Evolutionary conservation across 768 basidiomycete genomes (phyloP).

Genomic region (Suillus plorans): DNA sequence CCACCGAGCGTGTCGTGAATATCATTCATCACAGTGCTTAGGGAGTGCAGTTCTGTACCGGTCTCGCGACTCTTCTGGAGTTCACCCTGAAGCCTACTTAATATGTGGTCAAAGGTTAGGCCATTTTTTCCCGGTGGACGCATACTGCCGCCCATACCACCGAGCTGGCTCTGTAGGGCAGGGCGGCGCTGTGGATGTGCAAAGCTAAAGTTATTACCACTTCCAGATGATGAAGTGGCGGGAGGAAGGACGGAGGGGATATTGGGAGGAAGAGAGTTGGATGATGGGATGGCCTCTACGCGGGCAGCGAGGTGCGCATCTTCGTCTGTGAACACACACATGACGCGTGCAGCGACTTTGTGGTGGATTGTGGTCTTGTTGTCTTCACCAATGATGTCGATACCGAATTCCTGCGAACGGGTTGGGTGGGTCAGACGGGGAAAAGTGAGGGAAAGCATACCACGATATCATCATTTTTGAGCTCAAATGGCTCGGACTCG

Average conservation of each 20-base stretch:
- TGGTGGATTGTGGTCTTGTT: slow-evolving; percentile 98
- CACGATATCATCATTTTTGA: slow-evolving; percentile 94
- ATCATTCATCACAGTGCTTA: slow-evolving; percentile 82
- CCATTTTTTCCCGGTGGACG: slow-evolving; percentile 80
- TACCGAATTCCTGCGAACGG: slow-evolving; percentile 85
- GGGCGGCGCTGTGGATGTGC: slow-evolving; percentile 51
- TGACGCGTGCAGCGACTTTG: slow-evolving; percentile 94
- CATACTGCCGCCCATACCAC: slow-evolving; percentile 72
- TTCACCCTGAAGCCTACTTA: slow-evolving; percentile 86
- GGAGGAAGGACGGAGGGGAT: slow-evolving; percentile 18
- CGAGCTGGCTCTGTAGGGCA: slow-evolving; percentile 65
- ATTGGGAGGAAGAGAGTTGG: slow-evolving; percentile 21
- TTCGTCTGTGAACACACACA: slow-evolving; percentile 84
- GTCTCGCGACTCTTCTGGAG: slow-evolving; percentile 96
- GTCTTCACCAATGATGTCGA: slow-evolving; percentile 98
- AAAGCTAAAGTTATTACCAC: slow-evolving; percentile 40
- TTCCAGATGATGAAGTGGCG: slow-evolving; percentile 35
- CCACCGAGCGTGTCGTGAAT: slow-evolving; percentile 92
- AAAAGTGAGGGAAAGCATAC: slow-evolving; percentile 48
- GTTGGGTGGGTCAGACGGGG: slow-evolving; percentile 10
- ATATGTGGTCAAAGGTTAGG: slow-evolving; percentile 88
- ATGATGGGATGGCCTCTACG: slow-evolving; percentile 63
- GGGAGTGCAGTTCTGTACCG: slow-evolving; percentile 75
- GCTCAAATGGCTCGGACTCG: slow-evolving; percentile 90
- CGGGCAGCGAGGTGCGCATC: slow-evolving; percentile 77